Evolutionary conservation across 192 early-diverging fungal species (phyloP), one percentile per base, ranked within the genome.

Genomic region (Podochytrium sp.): DNA sequence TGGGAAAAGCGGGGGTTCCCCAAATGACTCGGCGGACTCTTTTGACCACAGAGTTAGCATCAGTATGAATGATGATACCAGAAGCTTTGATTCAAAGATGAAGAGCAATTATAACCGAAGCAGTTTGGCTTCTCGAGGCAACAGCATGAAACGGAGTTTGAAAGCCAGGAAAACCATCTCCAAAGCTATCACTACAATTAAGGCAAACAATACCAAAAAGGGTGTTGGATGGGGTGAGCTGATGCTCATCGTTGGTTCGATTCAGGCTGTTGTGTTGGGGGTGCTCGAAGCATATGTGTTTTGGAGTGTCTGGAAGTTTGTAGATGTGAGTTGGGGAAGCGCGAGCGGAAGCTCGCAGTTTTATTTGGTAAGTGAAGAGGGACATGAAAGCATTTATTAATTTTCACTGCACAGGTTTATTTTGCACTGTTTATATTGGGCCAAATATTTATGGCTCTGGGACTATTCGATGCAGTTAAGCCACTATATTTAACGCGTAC

Each of bases 231-330:
- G 69, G 69, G 69, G 69, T 42, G 69, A 71, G 38, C 20, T 71
- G 0, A 71, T 60, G 57, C 42, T 71, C 4, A 60, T 71, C 2
- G 43, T 30, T 32, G 69, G 69, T n/a, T 10, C 30, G 1, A 23
- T 71, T 18, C 69, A 71, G 39, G 53, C 69, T 6, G 34, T 59
- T 0, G 23, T 59, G 20, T 43, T 51, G 4, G 69, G 69, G 10
- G 39, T 34, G 0, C 34, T 71, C 10, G 69, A 71, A 29, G 37
- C 23, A 12, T 71, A 71, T 37, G 27, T 71, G 12, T 39, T 71
- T 58, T 71, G 69, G 69, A 37, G 20, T 60, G 69, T 71, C 14
- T 71, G 69, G 69, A 71, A 71, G 40, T 71, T 71, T 40, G 20
- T 71, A 12, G 23, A 59, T 2, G 29, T 55, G 25, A 71, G 69